Evolutionary conservation across 2,329 filamentous ascomycete genomes (phyloP).

Genomic region (Nothophaeocryptopus gaeumannii): DNA sequence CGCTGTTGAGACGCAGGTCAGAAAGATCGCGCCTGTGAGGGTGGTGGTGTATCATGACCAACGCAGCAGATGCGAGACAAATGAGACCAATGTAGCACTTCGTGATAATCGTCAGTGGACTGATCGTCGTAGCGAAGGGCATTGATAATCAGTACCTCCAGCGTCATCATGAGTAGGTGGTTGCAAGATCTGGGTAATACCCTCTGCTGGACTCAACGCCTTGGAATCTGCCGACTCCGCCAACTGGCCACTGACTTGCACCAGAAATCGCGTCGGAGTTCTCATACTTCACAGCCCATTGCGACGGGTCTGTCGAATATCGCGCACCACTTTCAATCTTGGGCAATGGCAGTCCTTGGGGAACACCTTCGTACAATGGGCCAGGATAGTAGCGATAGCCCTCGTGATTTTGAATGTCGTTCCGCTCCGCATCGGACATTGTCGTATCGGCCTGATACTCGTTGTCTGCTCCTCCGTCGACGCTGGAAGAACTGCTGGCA

Average conservation of each 20-base stretch:
- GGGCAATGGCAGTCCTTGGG: slow-evolving; percentile 29
- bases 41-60: slow-evolving; percentile 19
- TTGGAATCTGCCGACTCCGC: slow-evolving; percentile 45
- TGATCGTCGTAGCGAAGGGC: neutral
- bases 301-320: slow-evolving; percentile 33
- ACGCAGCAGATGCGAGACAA: slow-evolving; percentile 29
- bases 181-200: slow-evolving; percentile 44
- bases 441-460: slow-evolving; percentile 38
- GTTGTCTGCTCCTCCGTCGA: slow-evolving; percentile 32
- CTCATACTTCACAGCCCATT: slow-evolving; percentile 43
- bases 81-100: slow-evolving; percentile 11
- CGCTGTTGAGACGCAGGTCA: slow-evolving; percentile 15
- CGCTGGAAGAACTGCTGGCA: slow-evolving; percentile 42
- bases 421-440: slow-evolving; percentile 42
- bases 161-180: slow-evolving; percentile 17
- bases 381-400: slow-evolving; percentile 49
- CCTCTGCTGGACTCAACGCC: slow-evolving; percentile 48
- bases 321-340: slow-evolving; percentile 31
- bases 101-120: neutral
- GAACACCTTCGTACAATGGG: slow-evolving; percentile 43
- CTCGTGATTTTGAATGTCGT: slow-evolving; percentile 41
- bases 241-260: slow-evolving; percentile 37
- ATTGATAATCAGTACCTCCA: neutral
- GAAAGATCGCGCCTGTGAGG: neutral
- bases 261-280: slow-evolving; percentile 37